phyloP scores from a whole-genome alignment of 768 basidiomycete species.

The Kwoniella newhampshirensis region DNA sequence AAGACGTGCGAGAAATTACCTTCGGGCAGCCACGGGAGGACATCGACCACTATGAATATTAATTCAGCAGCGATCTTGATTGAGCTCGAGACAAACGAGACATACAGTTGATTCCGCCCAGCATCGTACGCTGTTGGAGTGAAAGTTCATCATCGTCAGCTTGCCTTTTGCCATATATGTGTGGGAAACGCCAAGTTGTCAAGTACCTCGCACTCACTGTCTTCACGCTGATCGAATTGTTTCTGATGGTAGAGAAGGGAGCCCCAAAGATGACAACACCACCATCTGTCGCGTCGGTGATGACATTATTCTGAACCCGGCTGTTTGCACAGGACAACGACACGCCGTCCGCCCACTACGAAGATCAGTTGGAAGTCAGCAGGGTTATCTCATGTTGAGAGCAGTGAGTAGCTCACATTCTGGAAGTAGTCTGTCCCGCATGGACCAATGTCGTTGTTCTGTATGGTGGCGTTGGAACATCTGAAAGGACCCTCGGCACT shows the following conservation, averaged over 20 bases:
- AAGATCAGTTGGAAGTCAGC: not conserved
- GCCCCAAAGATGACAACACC: conserved; percentile 50
- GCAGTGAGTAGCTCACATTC: conserved; percentile 24
- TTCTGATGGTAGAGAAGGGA: conserved; percentile 38
- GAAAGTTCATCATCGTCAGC: not conserved
- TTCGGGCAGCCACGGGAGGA: conserved; percentile 38
- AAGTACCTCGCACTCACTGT: conserved; percentile 30
- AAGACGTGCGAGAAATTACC: conserved; percentile 40
- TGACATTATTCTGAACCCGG: conserved; percentile 47
- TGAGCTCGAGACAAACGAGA: not conserved
- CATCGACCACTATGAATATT: conserved; percentile 39
- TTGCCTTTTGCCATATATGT: not conserved
- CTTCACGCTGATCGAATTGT: conserved; percentile 46
- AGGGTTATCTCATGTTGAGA: not conserved
- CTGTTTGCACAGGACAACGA: conserved; percentile 44
- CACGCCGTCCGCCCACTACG: conserved; percentile 53
- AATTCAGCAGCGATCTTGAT: not conserved
- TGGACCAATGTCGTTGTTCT: conserved; percentile 73
- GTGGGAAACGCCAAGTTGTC: too few species aligned
- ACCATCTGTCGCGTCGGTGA: conserved; percentile 45
- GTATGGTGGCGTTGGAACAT: conserved; percentile 66
- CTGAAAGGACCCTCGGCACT: conserved; percentile 63
- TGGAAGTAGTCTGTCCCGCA: conserved; percentile 47
- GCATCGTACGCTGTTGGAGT: conserved; percentile 25
- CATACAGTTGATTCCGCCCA: conserved; percentile 47